Conservation (phyloP, 345 rosid species). For the Hibiscus syriacus region DNA sequence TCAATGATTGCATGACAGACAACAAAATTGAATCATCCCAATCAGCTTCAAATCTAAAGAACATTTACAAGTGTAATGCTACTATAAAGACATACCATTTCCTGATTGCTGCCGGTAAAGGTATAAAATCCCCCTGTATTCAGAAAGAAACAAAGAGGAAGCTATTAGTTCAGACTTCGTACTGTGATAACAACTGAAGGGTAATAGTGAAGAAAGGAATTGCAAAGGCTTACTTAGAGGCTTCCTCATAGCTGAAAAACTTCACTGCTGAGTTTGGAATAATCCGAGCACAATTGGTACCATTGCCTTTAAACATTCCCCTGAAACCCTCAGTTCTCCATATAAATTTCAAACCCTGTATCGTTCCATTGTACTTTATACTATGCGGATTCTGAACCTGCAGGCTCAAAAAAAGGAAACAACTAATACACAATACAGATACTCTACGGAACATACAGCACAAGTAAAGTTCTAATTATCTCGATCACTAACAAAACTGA, state of each 20-base stretch:
- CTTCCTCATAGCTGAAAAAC: slow-evolving; percentile 94
- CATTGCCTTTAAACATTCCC: slow-evolving; percentile 81
- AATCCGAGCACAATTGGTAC: slow-evolving; percentile 75
- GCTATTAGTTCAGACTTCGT: slow-evolving; percentile 1
- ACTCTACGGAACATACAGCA: background rate
- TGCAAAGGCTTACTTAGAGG: slow-evolving; percentile 48
- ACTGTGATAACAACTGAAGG: background rate
- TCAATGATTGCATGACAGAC: background rate
- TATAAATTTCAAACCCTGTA: slow-evolving; percentile 84
- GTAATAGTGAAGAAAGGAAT: slow-evolving; percentile 8
- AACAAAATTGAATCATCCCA: background rate
- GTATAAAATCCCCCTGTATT: slow-evolving; percentile 43
- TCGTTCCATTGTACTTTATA: slow-evolving; percentile 74
- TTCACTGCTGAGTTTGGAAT: slow-evolving; percentile 91
- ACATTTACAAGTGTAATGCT: background rate
- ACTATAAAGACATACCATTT: slow-evolving; percentile 36
- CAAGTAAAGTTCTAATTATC: background rate
- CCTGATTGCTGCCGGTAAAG: slow-evolving; percentile 52
- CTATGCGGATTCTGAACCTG: slow-evolving; percentile 90
- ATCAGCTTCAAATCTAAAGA: background rate
- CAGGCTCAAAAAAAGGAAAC: slow-evolving; percentile 20
- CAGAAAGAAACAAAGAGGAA: background rate
- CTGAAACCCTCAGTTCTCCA: slow-evolving; percentile 79
- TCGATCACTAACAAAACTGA: background rate
- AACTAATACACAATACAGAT: background rate